Conservation (phyloP, 1,284 basidiomycete species). For the Marasmius tenuissimus region DNA sequence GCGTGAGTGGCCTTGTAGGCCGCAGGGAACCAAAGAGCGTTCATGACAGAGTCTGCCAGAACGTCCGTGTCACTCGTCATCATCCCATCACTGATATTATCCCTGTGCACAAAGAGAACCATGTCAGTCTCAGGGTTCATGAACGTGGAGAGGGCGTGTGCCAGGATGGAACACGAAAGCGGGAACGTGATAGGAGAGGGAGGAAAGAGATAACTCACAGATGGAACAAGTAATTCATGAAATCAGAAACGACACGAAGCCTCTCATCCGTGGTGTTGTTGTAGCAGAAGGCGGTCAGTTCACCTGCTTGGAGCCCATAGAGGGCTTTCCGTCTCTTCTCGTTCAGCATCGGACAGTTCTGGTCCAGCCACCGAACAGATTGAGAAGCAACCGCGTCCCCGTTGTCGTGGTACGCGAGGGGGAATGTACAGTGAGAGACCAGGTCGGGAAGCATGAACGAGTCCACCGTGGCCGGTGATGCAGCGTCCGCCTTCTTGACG, state of each 20-base stretch:
- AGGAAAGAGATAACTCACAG: conserved; percentile 30
- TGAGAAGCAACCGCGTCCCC: conserved; percentile 55
- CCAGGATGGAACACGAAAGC: neutral
- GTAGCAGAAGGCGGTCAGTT: conserved; percentile 67
- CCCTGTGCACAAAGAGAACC: conserved; percentile 31
- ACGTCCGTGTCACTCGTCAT: conserved; percentile 47
- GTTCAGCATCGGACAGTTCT: conserved; percentile 49
- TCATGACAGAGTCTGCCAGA: conserved; percentile 51
- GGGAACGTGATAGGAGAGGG: conserved; percentile 4
- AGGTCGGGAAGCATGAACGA: conserved; percentile 65
- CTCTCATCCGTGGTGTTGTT: conserved; percentile 49
- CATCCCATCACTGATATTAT: conserved; percentile 60
- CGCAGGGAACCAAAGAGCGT: conserved; percentile 47
- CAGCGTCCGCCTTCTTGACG: neutral
- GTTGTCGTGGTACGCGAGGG: conserved; percentile 48
- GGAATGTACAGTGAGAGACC: conserved; percentile 58
- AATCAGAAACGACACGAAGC: conserved; percentile 62
- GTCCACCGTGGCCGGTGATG: neutral
- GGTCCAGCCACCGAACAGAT: conserved; percentile 60
- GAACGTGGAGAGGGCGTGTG: neutral
- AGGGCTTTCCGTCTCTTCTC: conserved; percentile 50
- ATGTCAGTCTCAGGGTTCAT: neutral
- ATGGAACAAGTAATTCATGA: conserved; percentile 59
- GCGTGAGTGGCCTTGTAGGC: conserved; percentile 40
- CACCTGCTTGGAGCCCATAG: conserved; percentile 61